Evolutionary conservation across 805 yeast species (phyloP).

Genomic region (Candida jianshihensis): DNA sequence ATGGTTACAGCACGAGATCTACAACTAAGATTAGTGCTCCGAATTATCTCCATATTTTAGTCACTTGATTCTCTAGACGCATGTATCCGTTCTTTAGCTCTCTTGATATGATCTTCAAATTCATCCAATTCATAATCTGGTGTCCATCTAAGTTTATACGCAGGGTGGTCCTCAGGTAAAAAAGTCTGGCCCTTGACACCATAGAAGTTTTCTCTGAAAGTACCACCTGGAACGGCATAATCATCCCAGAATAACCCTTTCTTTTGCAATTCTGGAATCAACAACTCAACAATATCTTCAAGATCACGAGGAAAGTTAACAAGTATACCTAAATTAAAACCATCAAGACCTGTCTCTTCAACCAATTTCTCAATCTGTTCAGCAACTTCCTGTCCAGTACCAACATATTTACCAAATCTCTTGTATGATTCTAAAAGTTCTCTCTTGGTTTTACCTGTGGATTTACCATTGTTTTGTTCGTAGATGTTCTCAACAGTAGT

Average conservation of each 20-base stretch:
- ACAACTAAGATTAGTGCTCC: no score
- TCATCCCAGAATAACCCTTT: conserved; percentile 29
- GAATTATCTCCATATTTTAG: no score
- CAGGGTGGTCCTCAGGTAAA: conserved; percentile 13
- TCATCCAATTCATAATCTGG: conserved; percentile 1
- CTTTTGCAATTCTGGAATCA: conserved; percentile 27
- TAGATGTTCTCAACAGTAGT: conserved; percentile 25
- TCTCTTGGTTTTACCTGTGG: conserved; percentile 20
- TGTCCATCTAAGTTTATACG: conserved; percentile 7
- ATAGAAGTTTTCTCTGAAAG: conserved; percentile 28
- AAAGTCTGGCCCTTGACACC: conserved; percentile 18
- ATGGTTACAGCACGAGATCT: no score
- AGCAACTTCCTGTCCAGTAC: conserved; percentile 32
- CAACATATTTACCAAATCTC: conserved; percentile 25
- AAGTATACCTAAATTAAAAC: conserved; percentile 29
- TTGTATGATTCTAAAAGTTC: conserved; percentile 18
- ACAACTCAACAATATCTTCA: conserved; percentile 16
- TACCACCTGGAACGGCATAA: conserved; percentile 26
- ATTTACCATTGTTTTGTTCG: conserved; percentile 16
- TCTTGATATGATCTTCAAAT: not conserved
- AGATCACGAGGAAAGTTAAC: conserved; percentile 2
- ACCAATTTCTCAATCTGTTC: conserved; percentile 35
- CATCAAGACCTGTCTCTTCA: conserved; percentile 33
- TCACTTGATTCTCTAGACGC: not conserved
- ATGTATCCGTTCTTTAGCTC: not conserved